Base-by-base conservation (phyloP, 2,329 filamentous ascomycete genomes). In the Fusarium sublunatum region DNA sequence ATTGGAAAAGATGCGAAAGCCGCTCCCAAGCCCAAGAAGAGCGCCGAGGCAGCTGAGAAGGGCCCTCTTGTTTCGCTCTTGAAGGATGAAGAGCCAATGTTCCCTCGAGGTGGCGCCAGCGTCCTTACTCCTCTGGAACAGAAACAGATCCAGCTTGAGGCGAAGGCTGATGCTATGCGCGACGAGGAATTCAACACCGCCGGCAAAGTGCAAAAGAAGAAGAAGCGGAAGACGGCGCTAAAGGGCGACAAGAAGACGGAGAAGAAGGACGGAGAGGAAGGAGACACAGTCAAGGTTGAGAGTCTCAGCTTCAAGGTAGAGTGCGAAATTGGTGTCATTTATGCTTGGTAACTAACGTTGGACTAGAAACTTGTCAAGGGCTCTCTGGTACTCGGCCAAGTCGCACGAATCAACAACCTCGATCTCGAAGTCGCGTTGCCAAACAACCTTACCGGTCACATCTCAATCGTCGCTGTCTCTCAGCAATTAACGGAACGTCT, bases 101-200 rank as follows among this genome's bases (percentile, higher is more conserved):
- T 99, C 72, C 94, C 95, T 67, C 88, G 95, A 83, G 95, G 95
- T 53, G 96, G 95, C 39, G 94, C 88, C 49, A 96, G 92, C 73
- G 84, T 97, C 48, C 81, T 99, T 74, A 97, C 95, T 2, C 93
- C 95, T 19, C 82, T 99, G 47, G 95, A 99, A 76, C 91, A 96
- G 74, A 97, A 97, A 79, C 92, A 98, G 77, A 98, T 99, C 63
- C 90, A 95, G 71, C 89, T 96, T 56, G 91, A 98, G 77, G 95
- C 95, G 41, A 95, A 91, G 73, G 89, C 90, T 70, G 95, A 99
- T 81, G 95, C 93, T 36, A 81, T 96, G 35, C 95, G 94, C 74
- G 95, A 98, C 77, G 89, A 96, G 70, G 85, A 89, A 67, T 86
- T 86, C 43, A 78, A 81, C 46, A 82, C 83, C 53, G 77, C 79